Conservation (phyloP, 202 grass and related monocot genomes). For the Brachypodium distachyon region DNA sequence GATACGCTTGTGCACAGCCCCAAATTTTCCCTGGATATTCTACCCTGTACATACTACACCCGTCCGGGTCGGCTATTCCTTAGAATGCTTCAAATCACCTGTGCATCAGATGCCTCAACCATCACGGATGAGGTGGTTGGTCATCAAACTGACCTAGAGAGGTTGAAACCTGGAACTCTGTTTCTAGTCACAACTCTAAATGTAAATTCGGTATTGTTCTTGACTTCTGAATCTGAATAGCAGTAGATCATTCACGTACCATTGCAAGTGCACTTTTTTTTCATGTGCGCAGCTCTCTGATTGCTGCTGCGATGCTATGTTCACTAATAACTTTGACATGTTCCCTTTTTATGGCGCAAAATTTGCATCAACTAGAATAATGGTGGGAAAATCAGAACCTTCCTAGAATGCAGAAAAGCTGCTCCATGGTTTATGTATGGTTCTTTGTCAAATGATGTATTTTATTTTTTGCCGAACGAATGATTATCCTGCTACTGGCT, state of each 20-base stretch:
- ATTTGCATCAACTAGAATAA: neutral
- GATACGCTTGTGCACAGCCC: neutral
- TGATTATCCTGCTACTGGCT: neutral
- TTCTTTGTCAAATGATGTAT: neutral
- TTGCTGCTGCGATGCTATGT: neutral
- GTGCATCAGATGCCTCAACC: conserved; percentile 10
- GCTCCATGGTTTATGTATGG: neutral
- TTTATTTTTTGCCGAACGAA: neutral
- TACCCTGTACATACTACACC: conserved; percentile 36
- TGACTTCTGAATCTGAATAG: neutral
- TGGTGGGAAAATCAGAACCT: neutral
- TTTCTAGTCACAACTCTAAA: neutral
- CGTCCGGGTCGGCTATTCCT: conserved; percentile 13
- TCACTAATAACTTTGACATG: neutral
- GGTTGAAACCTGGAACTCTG: neutral
- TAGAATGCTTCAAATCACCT: conserved; percentile 6
- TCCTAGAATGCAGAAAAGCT: neutral
- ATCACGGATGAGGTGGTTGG: neutral
- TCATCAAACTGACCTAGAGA: conserved; percentile 3
- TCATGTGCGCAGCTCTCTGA: neutral
- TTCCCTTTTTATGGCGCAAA: neutral
- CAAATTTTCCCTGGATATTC: conserved; percentile 13
- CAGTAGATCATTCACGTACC: neutral
- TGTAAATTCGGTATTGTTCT: neutral
- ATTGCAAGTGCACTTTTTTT: neutral